Evolutionary conservation across 2,329 filamentous ascomycete genomes (phyloP).

Genomic region (Neofusicoccum parvum): DNA sequence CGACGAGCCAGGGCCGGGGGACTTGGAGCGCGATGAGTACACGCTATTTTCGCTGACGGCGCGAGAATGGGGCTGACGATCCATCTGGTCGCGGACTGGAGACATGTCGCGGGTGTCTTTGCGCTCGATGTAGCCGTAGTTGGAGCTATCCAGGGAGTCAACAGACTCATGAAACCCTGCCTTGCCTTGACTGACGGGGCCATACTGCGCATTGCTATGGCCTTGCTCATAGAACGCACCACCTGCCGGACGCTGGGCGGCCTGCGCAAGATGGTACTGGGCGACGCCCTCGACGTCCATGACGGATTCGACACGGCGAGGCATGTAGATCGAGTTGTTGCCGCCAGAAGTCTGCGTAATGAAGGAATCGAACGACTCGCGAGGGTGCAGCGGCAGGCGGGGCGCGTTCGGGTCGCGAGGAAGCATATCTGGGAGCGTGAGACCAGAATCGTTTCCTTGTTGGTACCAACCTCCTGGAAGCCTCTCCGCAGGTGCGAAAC

Average conservation of each 20-base stretch:
- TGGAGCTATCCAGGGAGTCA: slow-evolving; percentile 39
- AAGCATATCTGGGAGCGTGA: slow-evolving; percentile 55
- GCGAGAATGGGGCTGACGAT: slow-evolving; percentile 30
- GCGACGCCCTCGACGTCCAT: slow-evolving; percentile 77
- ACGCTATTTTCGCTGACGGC: slow-evolving; percentile 29
- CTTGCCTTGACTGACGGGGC: slow-evolving; percentile 30
- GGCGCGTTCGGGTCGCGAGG: slow-evolving; percentile 49
- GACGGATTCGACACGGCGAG: slow-evolving; percentile 71
- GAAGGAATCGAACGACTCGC: slow-evolving; percentile 69
- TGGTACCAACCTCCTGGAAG: slow-evolving; percentile 70
- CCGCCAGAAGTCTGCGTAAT: slow-evolving; percentile 59
- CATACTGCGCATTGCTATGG: slow-evolving; percentile 30
- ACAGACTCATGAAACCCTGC: slow-evolving; percentile 37
- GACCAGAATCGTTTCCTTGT: slow-evolving; percentile 68
- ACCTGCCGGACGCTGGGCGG: slow-evolving; percentile 47
- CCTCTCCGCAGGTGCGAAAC: slow-evolving; percentile 72
- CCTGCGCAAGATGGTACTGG: slow-evolving; percentile 71
- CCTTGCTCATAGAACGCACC: slow-evolving; percentile 45
- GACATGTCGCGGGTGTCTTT: slow-evolving; percentile 5
- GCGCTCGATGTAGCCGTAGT: slow-evolving; percentile 27
- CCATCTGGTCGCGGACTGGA: slow-evolving; percentile 25
- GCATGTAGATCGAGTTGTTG: slow-evolving; percentile 61
- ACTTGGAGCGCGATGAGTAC: slow-evolving; percentile 8
- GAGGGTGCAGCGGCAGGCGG: slow-evolving; percentile 54
- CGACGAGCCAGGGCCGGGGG: slow-evolving; percentile 1